Percentiles rank a stretch among this genome's conserved stretches.
These are phyloP conservation scores for Amaranthus hypochondriacus DNA, from an alignment of 148 eudicot genomes.

Conservation along the genomic window DNA sequence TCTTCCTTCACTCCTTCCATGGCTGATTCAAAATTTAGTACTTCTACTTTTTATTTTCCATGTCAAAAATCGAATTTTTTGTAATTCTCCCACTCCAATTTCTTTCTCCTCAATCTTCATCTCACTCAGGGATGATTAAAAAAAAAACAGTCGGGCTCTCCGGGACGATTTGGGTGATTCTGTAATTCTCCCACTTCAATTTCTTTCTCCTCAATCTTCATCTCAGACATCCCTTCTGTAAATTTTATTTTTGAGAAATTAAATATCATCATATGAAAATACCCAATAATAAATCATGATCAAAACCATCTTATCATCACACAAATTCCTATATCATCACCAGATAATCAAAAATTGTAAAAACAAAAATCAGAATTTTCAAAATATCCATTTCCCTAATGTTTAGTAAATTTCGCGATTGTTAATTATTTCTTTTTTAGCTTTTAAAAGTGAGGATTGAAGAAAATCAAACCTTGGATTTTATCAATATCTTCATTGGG, in stretches of 20 bases:
- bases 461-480: slow-evolving; percentile 39
- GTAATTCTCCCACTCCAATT: too few relatives aligned
- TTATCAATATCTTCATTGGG: slow-evolving; percentile 30
- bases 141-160: slow-evolving; percentile 67
- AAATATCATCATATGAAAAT: background rate
- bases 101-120: slow-evolving; percentile 26
- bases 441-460: too few relatives aligned
- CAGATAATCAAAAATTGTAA: background rate
- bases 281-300: slow-evolving; percentile 6
- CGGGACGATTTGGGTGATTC: slow-evolving; percentile 54
- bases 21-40: too few relatives aligned
- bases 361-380: background rate
- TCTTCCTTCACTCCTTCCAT: too few relatives aligned
- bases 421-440: too few relatives aligned
- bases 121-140: too few relatives aligned
- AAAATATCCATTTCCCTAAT: background rate
- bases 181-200: slow-evolving; percentile 1
- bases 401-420: background rate
- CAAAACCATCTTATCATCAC: background rate
- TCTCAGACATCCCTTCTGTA: slow-evolving; percentile 34
- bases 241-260: background rate
- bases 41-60: too few relatives aligned
- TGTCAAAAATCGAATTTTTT: too few relatives aligned
- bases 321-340: too few relatives aligned
- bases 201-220: slow-evolving; percentile 34